phyloP scores from a whole-genome alignment of 2,329 filamentous ascomycete species.

The Alternaria ethzedia region DNA sequence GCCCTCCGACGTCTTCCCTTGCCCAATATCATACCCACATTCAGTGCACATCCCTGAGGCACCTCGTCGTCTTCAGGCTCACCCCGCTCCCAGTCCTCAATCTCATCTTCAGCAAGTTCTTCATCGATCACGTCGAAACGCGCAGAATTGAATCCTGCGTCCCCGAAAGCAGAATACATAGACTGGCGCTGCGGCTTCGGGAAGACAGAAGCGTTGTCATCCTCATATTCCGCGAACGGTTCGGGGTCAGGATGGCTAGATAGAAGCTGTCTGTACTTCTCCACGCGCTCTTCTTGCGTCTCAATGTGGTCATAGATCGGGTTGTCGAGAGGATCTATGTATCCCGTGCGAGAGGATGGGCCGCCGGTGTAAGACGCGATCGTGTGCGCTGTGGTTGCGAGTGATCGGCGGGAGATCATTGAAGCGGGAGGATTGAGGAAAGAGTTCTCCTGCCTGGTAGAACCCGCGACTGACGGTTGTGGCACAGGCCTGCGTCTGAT shows the following conservation, averaged over 20 bases:
- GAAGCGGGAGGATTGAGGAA: not conserved
- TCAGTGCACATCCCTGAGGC: not conserved
- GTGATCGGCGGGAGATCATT: not conserved
- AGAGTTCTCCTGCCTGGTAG: not conserved
- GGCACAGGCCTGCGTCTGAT: not conserved
- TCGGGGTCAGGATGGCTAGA: not conserved
- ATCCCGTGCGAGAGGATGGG: not conserved
- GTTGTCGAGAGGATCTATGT: constrained; percentile 10
- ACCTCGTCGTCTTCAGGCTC: not conserved
- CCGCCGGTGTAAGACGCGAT: constrained; percentile 13
- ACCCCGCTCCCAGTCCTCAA: not conserved
- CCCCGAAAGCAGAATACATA: constrained; percentile 14
- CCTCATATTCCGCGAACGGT: not conserved
- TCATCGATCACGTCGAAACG: constrained; percentile 13
- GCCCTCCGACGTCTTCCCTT: not conserved
- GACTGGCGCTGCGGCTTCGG: constrained; percentile 9
- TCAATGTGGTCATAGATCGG: constrained; percentile 5
- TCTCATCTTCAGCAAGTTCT: constrained; percentile 4
- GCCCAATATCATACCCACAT: not conserved
- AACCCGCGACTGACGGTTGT: not conserved
- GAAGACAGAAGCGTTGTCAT: not conserved
- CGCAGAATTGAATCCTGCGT: not conserved
- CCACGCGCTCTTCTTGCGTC: not conserved
- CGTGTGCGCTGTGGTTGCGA: constrained; percentile 5
- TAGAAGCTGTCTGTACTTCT: constrained; percentile 8